A percentile compares a stretch with the other conserved stretches of the same genome.
phyloP scores from a whole-genome alignment of 2,329 filamentous ascomycete species.

The Harringtonia aguacate region DNA sequence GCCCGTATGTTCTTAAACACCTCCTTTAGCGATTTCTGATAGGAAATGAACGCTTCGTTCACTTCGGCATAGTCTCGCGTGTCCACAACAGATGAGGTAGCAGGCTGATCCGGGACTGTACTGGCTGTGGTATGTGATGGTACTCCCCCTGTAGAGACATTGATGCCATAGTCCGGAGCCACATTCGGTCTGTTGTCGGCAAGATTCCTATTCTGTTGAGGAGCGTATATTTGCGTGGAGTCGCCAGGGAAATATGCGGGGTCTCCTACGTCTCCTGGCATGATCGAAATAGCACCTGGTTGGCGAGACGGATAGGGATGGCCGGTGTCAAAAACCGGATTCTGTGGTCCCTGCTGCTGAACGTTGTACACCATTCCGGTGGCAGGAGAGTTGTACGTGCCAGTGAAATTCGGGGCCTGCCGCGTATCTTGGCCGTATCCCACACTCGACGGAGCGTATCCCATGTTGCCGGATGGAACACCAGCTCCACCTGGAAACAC shows the following conservation, averaged over 20 bases:
- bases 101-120: not conserved
- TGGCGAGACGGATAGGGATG: conserved; percentile 68
- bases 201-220: conserved; percentile 50
- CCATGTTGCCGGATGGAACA: conserved; percentile 44
- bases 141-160: conserved; percentile 33
- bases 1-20: conserved; percentile 62
- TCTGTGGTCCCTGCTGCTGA: conserved; percentile 48
- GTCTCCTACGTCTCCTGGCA: conserved; percentile 52
- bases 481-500: conserved; percentile 41
- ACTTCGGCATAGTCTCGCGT: conserved; percentile 7
- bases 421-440: conserved; percentile 56
- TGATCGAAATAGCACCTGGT: conserved; percentile 66
- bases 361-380: conserved; percentile 77
- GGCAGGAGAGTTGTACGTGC: conserved; percentile 43
- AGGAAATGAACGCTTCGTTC: conserved; percentile 59
- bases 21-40: conserved; percentile 48
- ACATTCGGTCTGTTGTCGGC: conserved; percentile 41
- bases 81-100: not conserved
- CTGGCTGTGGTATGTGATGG: conserved; percentile 20
- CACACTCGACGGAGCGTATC: conserved; percentile 43
- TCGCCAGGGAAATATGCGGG: conserved; percentile 68
- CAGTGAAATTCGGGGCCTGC: conserved; percentile 41
- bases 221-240: conserved; percentile 54
- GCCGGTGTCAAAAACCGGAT: conserved; percentile 60
- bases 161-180: conserved; percentile 39